Base-by-base conservation (phyloP, 108 stramenopile genomes). In the Pseudonitzschia pungens region DNA sequence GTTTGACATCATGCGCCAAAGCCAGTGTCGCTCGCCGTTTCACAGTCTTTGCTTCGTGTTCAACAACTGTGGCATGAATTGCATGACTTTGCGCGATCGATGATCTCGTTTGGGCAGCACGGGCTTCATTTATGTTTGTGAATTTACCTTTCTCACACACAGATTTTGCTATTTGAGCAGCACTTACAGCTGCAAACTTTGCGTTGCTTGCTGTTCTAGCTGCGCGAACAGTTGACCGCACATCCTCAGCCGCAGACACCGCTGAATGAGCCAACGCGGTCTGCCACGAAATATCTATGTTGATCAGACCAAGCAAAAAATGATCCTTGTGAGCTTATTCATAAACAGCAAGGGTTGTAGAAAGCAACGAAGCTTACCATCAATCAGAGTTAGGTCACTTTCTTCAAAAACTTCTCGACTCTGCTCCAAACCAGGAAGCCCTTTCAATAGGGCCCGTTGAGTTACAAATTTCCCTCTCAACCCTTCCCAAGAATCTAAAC, bases 31-130 rank as follows among this genome's bases (percentile, higher is more conserved):
- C 86, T 31, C 85, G 69, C 21, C 88, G 75, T 71, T 90, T 92
- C 29, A 86, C 91, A 21, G 88, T 76, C 43, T 83, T 84, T 26
- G 93, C 88, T 80, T 94, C 93, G 74, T 94, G 88, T 55, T 92
- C 93, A 22, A 94, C 87, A 11, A 94, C 93, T 16, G 93, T 81
- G 12, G 93, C 87, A 71, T 94, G 93, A 36, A 94, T 85, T 9
- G 90, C 93, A 74, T 90, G 93, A 64, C 88, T 91, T 55, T 94
- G 85, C 0, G 92, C 71, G 65, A 84, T 85, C 16, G 88, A 90
- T 44, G 88, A 79, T 28, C 87, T 58, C 15, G 85, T 80, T 76
- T 88, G 92, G 18, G 89, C 84, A 22, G 82, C 75, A 42, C 85
- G 77, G 28, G 89, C 80, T 62, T 87, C 88, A 28, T 93, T 88